Conservation (phyloP, 768 basidiomycete genomes). For the Tulasnella sp. region DNA sequence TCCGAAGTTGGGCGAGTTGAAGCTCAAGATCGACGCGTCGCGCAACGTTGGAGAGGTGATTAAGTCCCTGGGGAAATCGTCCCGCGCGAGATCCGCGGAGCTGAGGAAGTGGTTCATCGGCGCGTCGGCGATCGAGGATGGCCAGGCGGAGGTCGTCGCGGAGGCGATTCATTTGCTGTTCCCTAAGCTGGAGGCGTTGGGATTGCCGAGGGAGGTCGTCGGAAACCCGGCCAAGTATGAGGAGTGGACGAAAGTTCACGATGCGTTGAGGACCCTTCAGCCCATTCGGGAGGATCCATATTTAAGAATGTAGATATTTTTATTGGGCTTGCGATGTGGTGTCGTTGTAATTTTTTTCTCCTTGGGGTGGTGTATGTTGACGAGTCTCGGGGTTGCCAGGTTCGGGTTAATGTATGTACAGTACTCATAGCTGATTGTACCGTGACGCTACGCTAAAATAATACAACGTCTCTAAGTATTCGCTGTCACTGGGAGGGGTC, state of each 20-base stretch:
- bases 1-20: background rate
- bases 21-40: background rate
- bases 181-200: background rate
- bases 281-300: background rate
- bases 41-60: background rate
- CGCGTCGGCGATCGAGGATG: background rate
- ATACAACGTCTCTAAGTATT: too few relatives aligned
- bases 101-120: slow-evolving; percentile 3
- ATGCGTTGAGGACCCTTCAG: background rate
- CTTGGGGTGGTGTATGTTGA: too few relatives aligned
- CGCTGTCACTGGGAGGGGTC: too few relatives aligned
- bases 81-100: background rate
- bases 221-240: background rate
- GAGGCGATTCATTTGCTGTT: slow-evolving; percentile 1
- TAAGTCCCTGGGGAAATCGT: background rate
- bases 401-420: too few relatives aligned
- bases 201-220: background rate
- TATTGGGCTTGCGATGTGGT: background rate
- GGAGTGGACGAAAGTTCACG: background rate
- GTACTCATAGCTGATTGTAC: too few relatives aligned
- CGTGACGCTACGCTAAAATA: too few relatives aligned
- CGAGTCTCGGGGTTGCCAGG: too few relatives aligned
- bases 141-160: background rate
- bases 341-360: too few relatives aligned
- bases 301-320: background rate